These are phyloP conservation scores for Sordariomycetes sp. DNA, from an alignment of 2,329 filamentous ascomycete genomes.

Conservation along the genomic window DNA sequence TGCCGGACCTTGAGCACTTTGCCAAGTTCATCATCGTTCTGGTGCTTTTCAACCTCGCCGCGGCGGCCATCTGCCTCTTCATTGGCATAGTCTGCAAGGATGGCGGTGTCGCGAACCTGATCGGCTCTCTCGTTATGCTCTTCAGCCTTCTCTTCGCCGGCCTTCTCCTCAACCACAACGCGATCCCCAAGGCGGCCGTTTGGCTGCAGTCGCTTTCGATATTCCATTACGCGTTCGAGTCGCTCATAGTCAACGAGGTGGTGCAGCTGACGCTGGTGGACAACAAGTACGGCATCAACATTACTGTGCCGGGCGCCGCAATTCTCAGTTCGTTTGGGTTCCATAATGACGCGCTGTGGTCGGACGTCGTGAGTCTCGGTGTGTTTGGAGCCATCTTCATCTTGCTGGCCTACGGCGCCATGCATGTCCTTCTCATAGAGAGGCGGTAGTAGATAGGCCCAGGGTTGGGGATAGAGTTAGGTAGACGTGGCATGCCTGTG, in stretches of 20 bases:
- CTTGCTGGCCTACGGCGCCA: constrained; percentile 75
- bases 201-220: constrained; percentile 94
- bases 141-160: constrained; percentile 94
- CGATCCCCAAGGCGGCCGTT: constrained; percentile 69
- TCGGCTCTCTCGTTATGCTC: constrained; percentile 92
- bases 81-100: constrained; percentile 95
- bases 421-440: constrained; percentile 90
- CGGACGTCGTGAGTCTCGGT: constrained; percentile 67
- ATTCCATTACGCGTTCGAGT: constrained; percentile 34
- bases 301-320: constrained; percentile 86
- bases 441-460: constrained; percentile 30
- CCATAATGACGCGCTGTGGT: constrained; percentile 74
- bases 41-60: constrained; percentile 90
- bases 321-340: constrained; percentile 95
- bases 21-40: constrained; percentile 84
- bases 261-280: constrained; percentile 80
- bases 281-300: constrained; percentile 91
- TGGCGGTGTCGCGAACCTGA: constrained; percentile 77
- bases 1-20: constrained; percentile 72
- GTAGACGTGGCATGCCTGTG: neutral
- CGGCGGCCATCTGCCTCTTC: constrained; percentile 85
- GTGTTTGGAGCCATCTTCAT: constrained; percentile 77
- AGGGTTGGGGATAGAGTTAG: neutral
- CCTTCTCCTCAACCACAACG: constrained; percentile 85
- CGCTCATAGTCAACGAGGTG: constrained; percentile 42